Conservation (phyloP, 371 early-diverging fungal species). For the Mycotypha africana region DNA sequence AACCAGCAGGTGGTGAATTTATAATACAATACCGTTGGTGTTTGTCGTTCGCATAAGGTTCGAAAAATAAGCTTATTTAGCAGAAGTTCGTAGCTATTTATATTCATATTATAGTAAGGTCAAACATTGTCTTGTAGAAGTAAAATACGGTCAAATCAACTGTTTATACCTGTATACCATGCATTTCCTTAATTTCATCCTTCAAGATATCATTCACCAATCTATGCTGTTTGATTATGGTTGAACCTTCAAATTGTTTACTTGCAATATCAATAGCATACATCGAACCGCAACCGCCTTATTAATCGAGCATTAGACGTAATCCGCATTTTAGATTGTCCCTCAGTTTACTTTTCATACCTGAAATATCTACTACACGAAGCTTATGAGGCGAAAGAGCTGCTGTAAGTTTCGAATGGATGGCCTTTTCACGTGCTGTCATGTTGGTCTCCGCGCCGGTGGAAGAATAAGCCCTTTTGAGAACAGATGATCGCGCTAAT, state of each 20-base stretch:
- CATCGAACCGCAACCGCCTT: slow-evolving; percentile 94
- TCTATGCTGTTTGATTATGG: slow-evolving; percentile 84
- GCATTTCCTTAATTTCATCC: slow-evolving; percentile 90
- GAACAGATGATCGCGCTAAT: slow-evolving; percentile 7
- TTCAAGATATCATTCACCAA: slow-evolving; percentile 81
- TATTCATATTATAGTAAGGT: no score
- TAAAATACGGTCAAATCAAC: no score
- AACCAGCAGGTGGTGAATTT: no score
- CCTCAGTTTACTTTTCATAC: slow-evolving; percentile 26
- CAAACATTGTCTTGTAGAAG: no score
- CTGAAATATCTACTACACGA: slow-evolving; percentile 82
- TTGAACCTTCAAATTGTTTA: slow-evolving; percentile 66
- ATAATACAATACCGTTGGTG: no score
- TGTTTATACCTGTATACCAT: slow-evolving; percentile 83
- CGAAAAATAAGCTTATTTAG: no score
- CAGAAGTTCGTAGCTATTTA: no score
- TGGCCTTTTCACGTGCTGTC: slow-evolving; percentile 65
- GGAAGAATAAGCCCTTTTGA: slow-evolving; percentile 22
- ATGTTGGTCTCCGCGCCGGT: slow-evolving; percentile 15
- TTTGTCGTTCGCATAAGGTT: no score
- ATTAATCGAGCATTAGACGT: no score
- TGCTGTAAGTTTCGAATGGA: slow-evolving; percentile 65
- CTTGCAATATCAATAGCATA: slow-evolving; percentile 84
- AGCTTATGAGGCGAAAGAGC: slow-evolving; percentile 66
- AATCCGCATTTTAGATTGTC: background rate